Percentiles rank a stretch among this genome's conserved stretches.
phyloP scores from a whole-genome alignment of 2,329 filamentous ascomycete species.

The Penicillium griseofulvum region DNA sequence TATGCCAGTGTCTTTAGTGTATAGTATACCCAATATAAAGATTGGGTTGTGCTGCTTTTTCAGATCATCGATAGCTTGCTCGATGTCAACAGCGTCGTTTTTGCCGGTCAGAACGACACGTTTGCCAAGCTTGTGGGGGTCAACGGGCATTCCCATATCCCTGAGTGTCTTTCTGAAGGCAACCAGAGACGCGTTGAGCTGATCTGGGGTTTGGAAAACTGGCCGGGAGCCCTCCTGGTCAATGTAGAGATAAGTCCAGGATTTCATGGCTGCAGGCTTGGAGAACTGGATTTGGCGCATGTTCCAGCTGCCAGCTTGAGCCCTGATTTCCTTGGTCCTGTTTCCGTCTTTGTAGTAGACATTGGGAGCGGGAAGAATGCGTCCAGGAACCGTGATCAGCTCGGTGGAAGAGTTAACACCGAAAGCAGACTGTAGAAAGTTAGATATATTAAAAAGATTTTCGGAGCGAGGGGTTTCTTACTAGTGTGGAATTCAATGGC shows the following conservation, averaged over 20 bases:
- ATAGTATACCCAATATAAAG: slow-evolving; percentile 62
- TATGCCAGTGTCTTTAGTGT: slow-evolving; percentile 49
- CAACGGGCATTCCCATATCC: slow-evolving; percentile 27
- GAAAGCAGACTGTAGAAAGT: slow-evolving; percentile 49
- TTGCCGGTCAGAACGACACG: slow-evolving; percentile 13
- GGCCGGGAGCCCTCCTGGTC: slow-evolving; percentile 1
- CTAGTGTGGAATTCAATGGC: slow-evolving; percentile 44
- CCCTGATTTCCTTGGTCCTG: slow-evolving; percentile 18
- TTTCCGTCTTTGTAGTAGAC: slow-evolving; percentile 55
- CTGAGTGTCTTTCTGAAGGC: slow-evolving; percentile 25
- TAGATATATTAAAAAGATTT: slow-evolving; percentile 20
- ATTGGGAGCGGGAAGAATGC: slow-evolving; percentile 61
- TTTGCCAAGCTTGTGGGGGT: slow-evolving; percentile 11
- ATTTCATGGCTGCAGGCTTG: slow-evolving; percentile 43
- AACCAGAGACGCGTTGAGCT: slow-evolving; percentile 12
- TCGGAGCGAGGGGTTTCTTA: slow-evolving; percentile 23
- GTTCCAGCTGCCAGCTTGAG: slow-evolving; percentile 65
- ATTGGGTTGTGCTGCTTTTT: slow-evolving; percentile 20
- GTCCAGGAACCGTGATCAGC: slow-evolving; percentile 70
- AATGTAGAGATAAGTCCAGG: slow-evolving; percentile 33
- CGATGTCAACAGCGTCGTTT: slow-evolving; percentile 19
- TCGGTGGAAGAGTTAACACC: slow-evolving; percentile 50
- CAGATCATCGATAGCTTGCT: slow-evolving; percentile 22
- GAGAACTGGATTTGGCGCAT: slow-evolving; percentile 59
- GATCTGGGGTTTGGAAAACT: slow-evolving; percentile 7